These are phyloP conservation scores for Trypanosoma brucei DNA, from an alignment of 208 protist genomes.

Conservation along the genomic window DNA sequence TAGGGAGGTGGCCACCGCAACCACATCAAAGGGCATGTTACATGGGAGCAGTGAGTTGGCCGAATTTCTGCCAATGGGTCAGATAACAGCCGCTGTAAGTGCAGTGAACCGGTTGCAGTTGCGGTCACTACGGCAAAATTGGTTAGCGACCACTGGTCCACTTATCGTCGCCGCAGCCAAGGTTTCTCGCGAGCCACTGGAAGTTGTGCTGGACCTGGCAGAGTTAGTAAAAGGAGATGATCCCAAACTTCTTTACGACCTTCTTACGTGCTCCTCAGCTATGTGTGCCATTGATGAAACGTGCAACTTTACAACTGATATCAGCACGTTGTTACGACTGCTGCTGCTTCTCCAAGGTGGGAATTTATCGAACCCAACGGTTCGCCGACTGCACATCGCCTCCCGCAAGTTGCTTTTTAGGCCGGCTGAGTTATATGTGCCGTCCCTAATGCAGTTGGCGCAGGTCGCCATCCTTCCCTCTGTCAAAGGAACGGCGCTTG, in stretches of 20 bases:
- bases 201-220: constrained; percentile 18
- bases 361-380: constrained; percentile 12
- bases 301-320: constrained; percentile 2
- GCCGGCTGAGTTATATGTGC: not conserved
- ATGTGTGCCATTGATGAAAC: constrained; percentile 17
- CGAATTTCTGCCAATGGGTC: constrained; percentile 15
- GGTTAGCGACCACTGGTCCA: constrained; percentile 14
- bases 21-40: not conserved
- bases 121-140: constrained; percentile 16
- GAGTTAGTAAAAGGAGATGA: constrained; percentile 14
- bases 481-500: constrained; percentile 15
- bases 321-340: constrained; percentile 16
- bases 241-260: constrained; percentile 11
- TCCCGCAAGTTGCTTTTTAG: constrained; percentile 6
- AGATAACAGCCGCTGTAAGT: constrained; percentile 10
- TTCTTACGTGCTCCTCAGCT: constrained; percentile 12
- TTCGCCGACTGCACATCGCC: constrained; percentile 15
- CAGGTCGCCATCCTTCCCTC: constrained; percentile 22
- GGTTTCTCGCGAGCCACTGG: constrained; percentile 17
- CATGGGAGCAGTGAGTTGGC: not conserved
- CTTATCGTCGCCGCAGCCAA: constrained; percentile 16
- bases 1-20: not conserved
- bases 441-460: constrained; percentile 15
- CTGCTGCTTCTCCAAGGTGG: constrained; percentile 16
- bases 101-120: constrained; percentile 3